phyloP scores from a whole-genome alignment of 202 grass and related monocot species.

The Carex arenaria region DNA sequence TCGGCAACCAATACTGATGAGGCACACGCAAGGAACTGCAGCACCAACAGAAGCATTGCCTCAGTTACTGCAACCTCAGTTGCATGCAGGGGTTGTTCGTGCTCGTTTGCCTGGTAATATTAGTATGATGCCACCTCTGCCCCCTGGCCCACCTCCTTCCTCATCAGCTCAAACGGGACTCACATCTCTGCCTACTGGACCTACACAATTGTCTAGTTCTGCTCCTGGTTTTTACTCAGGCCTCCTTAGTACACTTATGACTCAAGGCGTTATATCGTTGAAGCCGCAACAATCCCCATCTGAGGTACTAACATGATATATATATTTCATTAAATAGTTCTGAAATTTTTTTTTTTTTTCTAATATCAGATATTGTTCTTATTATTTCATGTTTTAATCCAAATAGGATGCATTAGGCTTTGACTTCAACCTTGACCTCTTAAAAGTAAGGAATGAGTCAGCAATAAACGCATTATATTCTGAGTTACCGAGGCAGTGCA shows the following conservation, averaged over 20 bases:
- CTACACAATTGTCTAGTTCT: constrained; percentile 25
- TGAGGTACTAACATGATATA: constrained; percentile 41
- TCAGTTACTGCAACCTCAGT: background rate
- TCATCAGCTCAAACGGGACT: constrained; percentile 38
- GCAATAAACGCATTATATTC: constrained; percentile 77
- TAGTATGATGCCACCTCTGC: constrained; percentile 56
- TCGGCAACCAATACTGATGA: constrained; percentile 9
- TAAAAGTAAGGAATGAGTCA: constrained; percentile 61
- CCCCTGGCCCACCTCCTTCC: constrained; percentile 40
- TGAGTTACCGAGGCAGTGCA: constrained; percentile 84
- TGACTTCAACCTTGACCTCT: constrained; percentile 75
- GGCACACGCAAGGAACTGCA: constrained; percentile 31
- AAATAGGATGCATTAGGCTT: constrained; percentile 55
- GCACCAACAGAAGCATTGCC: background rate
- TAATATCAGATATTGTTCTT: constrained; percentile 21
- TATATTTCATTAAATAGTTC: background rate
- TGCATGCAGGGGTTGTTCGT: background rate
- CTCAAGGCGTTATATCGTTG: constrained; percentile 77
- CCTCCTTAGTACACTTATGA: constrained; percentile 82
- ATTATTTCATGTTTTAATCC: constrained; percentile 19
- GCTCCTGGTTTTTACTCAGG: constrained; percentile 38
- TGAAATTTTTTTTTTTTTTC: background rate
- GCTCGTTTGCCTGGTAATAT: constrained; percentile 12
- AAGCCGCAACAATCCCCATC: constrained; percentile 24
- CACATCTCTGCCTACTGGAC: constrained; percentile 41